A percentile compares a stretch with the other conserved stretches of the same genome.
phyloP scores from a whole-genome alignment of 495 filamentous ascomycete species.

The Xylaria grammica region DNA sequence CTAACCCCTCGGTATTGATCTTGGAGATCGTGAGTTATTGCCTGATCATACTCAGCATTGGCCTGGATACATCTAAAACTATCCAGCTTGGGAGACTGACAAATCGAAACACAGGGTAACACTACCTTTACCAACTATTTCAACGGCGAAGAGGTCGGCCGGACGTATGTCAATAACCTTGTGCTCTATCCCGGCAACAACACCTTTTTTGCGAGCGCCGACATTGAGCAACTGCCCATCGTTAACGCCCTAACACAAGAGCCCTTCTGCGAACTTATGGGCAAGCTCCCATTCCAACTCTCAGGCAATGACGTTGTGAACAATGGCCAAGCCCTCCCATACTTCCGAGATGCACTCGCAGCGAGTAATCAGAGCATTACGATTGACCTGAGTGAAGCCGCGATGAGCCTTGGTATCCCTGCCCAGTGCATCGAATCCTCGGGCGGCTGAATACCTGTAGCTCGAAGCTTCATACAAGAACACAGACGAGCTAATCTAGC shows the following conservation, averaged over 20 bases:
- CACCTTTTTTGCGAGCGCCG: constrained; percentile 58
- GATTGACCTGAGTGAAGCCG: constrained; percentile 40
- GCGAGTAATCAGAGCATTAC: constrained; percentile 41
- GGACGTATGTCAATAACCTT: constrained; percentile 61
- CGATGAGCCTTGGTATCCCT: constrained; percentile 8
- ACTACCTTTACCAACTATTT: constrained; percentile 65
- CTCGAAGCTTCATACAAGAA: neutral
- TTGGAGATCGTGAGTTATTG: constrained; percentile 61
- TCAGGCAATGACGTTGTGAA: constrained; percentile 62
- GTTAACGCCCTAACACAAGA: constrained; percentile 43
- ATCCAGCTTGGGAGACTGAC: neutral
- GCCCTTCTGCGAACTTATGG: constrained; percentile 53
- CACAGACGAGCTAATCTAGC: neutral
- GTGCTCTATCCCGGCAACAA: constrained; percentile 65
- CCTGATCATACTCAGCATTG: neutral
- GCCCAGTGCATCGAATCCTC: neutral
- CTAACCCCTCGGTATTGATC: constrained; percentile 71
- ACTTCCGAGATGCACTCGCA: constrained; percentile 59
- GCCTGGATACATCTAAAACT: neutral
- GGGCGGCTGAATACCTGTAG: neutral
- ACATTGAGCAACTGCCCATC: constrained; percentile 56
- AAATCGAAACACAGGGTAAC: constrained; percentile 59
- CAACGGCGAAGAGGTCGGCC: constrained; percentile 57
- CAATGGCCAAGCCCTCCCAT: constrained; percentile 63
- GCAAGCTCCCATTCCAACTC: constrained; percentile 65